phyloP scores from a whole-genome alignment of 208 protist species.

The Strigomonas culicis region DNA sequence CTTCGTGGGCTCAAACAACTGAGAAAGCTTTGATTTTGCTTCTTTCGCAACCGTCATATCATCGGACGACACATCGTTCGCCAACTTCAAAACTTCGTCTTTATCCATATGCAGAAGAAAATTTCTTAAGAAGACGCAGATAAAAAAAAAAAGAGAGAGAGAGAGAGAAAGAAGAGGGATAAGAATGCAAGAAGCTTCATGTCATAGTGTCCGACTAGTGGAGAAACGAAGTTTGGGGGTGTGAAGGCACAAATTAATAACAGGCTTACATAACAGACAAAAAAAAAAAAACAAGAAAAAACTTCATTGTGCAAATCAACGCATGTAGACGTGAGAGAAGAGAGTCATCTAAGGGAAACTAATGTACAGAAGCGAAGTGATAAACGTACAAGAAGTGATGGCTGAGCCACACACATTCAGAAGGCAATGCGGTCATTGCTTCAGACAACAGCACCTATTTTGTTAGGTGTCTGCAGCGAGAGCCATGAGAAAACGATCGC shows the following conservation, averaged over 20 bases:
- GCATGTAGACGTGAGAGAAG: too few relatives aligned
- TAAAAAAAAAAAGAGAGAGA: slow-evolving; percentile 10
- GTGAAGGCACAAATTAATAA: neutral
- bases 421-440: neutral
- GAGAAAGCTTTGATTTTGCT: slow-evolving; percentile 20
- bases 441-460: too few relatives aligned
- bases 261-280: neutral
- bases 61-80: slow-evolving; percentile 30
- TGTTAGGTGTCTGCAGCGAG: slow-evolving; percentile 25
- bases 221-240: neutral
- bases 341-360: too few relatives aligned
- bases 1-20: slow-evolving; percentile 18
- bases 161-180: neutral
- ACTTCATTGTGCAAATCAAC: too few relatives aligned
- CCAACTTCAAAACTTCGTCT: slow-evolving; percentile 17
- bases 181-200: neutral
- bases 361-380: neutral
- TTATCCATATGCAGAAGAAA: slow-evolving; percentile 23
- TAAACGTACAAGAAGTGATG: neutral
- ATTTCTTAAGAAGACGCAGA: slow-evolving; percentile 1
- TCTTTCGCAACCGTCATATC: slow-evolving; percentile 31
- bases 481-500: slow-evolving; percentile 31
- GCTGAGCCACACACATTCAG: neutral
- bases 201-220: neutral
- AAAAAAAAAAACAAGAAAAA: neutral